A percentile compares a stretch with the other conserved stretches of the same genome.
Conservation (phyloP, 1,284 basidiomycete genomes). For the Apiotrichum porosum region DNA sequence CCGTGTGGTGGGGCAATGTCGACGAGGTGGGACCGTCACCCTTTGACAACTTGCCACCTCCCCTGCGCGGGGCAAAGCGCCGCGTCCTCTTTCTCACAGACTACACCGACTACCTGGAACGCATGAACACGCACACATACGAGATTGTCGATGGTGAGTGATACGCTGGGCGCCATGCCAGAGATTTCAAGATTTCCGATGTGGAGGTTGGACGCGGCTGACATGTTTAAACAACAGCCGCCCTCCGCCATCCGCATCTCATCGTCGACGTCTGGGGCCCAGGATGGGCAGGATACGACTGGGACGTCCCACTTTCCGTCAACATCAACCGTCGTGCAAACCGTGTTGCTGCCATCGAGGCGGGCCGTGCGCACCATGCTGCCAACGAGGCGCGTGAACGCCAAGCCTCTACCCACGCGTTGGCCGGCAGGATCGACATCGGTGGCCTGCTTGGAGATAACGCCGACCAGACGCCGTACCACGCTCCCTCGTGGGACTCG, state of each 20-base stretch:
- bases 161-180: too few species aligned
- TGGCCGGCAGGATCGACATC: too few species aligned
- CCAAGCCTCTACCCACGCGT: too few species aligned
- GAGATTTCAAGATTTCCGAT: too few species aligned
- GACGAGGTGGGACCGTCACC: constrained; percentile 42
- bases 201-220: too few species aligned
- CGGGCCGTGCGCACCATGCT: constrained; percentile 10
- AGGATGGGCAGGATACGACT: constrained; percentile 45
- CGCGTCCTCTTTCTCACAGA: constrained; percentile 46
- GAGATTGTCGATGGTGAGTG: constrained; percentile 43
- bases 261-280: constrained; percentile 48
- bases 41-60: constrained; percentile 34
- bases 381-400: neutral
- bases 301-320: constrained; percentile 31
- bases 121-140: constrained; percentile 48
- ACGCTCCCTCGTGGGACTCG: neutral
- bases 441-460: too few species aligned
- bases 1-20: constrained; percentile 40
- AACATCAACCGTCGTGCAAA: constrained; percentile 40
- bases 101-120: constrained; percentile 45
- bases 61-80: constrained; percentile 15
- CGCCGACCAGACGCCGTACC: too few species aligned
- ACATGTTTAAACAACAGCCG: too few species aligned
- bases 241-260: constrained; percentile 42
- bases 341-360: constrained; percentile 29